Conservation (phyloP, 176 grass and related monocot species). For the Neostapfia colusana region DNA sequence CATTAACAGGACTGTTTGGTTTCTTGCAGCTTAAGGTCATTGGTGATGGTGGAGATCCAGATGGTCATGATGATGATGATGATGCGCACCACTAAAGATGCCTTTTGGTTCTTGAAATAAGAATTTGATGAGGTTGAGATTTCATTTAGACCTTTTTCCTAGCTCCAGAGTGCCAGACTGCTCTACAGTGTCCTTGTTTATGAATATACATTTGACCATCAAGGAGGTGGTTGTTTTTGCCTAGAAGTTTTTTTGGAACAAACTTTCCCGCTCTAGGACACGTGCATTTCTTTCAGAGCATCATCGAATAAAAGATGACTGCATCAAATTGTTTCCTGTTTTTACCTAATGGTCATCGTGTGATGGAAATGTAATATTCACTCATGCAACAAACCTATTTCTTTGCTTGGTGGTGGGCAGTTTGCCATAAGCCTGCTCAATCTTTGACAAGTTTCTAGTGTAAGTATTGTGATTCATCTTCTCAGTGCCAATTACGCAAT, state of each 20-base stretch:
- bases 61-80: slow-evolving; percentile 63
- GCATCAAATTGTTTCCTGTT: slow-evolving; percentile 36
- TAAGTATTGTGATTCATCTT: background rate
- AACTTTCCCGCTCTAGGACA: slow-evolving; percentile 24
- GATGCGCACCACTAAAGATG: slow-evolving; percentile 57
- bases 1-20: background rate
- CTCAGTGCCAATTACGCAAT: background rate
- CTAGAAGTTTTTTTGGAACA: slow-evolving; percentile 47
- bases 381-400: slow-evolving; percentile 34
- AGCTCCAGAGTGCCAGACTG: slow-evolving; percentile 40
- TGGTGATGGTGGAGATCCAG: slow-evolving; percentile 87
- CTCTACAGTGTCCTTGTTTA: slow-evolving; percentile 48
- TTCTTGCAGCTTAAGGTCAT: slow-evolving; percentile 89
- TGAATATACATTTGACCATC: slow-evolving; percentile 54
- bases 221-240: slow-evolving; percentile 63
- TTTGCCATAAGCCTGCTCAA: slow-evolving; percentile 14
- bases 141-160: slow-evolving; percentile 38
- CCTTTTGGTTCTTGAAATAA: slow-evolving; percentile 46
- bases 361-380: slow-evolving; percentile 36
- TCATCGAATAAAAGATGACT: slow-evolving; percentile 64
- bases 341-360: slow-evolving; percentile 41
- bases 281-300: slow-evolving; percentile 50
- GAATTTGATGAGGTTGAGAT: slow-evolving; percentile 49
- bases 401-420: background rate
- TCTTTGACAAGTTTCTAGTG: background rate